A percentile compares a stretch with the other conserved stretches of the same genome.
These are phyloP conservation scores for Thecaphora thlaspeos DNA, from an alignment of 1,284 basidiomycete genomes.

Conservation along the genomic window DNA sequence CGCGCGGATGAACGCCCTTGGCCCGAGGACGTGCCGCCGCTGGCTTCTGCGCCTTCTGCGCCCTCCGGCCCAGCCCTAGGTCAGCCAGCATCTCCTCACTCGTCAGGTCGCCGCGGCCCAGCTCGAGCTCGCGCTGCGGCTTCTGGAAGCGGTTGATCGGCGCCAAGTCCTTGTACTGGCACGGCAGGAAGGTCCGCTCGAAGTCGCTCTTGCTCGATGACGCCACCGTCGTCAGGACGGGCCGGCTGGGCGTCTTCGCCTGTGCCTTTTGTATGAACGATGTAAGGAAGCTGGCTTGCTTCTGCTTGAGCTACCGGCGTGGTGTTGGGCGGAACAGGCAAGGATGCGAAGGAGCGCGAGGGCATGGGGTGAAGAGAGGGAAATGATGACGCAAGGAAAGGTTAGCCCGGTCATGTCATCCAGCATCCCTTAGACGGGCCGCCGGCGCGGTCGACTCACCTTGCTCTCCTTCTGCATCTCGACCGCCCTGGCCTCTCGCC, in stretches of 20 bases:
- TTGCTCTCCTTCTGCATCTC: conserved; percentile 64
- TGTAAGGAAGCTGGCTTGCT: conserved; percentile 44
- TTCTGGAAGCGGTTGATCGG: conserved; percentile 45
- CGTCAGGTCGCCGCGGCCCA: conserved; percentile 11
- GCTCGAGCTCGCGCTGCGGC: conserved; percentile 6
- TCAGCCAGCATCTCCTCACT: conserved; percentile 35
- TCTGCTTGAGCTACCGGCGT: conserved; percentile 34
- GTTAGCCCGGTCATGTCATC: too few relatives aligned
- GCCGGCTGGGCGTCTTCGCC: conserved; percentile 3
- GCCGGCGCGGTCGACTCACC: conserved; percentile 58
- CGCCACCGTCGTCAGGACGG: not conserved
- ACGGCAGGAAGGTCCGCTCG: conserved; percentile 49
- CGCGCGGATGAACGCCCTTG: conserved; percentile 40
- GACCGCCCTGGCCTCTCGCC: conserved; percentile 45
- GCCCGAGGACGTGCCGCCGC: too few relatives aligned
- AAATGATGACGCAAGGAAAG: too few relatives aligned
- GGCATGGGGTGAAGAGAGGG: too few relatives aligned
- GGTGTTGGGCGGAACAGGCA: too few relatives aligned
- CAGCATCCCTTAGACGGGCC: too few relatives aligned
- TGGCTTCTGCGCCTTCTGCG: not conserved
- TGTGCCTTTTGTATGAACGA: conserved; percentile 47
- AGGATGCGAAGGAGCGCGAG: conserved; percentile 1
- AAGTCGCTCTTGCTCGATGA: conserved; percentile 33
- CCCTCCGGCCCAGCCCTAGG: conserved; percentile 16
- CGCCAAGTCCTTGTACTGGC: conserved; percentile 51